Base-by-base conservation (phyloP, 2,329 filamentous ascomycete genomes). In the Nakataea oryzae region DNA sequence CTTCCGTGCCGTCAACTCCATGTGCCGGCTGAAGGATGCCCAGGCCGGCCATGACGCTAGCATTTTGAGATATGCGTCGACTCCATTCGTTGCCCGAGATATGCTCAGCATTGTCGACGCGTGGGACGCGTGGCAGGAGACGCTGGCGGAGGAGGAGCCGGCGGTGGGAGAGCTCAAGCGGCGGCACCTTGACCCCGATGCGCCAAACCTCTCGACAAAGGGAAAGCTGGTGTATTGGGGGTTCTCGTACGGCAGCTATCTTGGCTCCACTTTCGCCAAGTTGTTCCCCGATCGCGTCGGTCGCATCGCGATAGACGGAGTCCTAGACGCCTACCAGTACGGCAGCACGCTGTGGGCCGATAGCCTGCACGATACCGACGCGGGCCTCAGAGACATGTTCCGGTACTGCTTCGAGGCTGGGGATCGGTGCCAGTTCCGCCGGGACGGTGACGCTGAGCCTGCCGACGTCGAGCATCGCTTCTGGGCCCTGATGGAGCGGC, bases 221-320 rank as follows among this genome's bases (percentile, higher is more conserved):
- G 67, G 68, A 3, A 70, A 70, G 61, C 71, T 81, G 8, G 74
- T 73, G 57, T 83, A 81, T 67, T 83, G 80, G 80, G 81, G 81
- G 0, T 78, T 82, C 62, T 82, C 79, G 65, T 84, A 84, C 64
- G 81, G 81, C 12, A 81, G 79, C 9, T 68, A 82, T 2, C 72
- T 84, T 0, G 81, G 81, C 3, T 78, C 75, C 17, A 77, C 77
- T 0, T 82, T 83, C 67, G 81, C 81, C 4, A 74, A 78, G 2
- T 73, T 83, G 71, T 62, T 54, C 26, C 54, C 70, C 72, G 75
- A 67, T 5, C 63, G 64, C n/a, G 70, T 75, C 3, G 73, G 69
- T 0, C 67, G 72, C 56, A 62, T 76, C 62, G 61, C 75, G 12
- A 50, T 72, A 14, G 71, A 72, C 47, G 70, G 71, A 3, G 69